A percentile compares a stretch with the other conserved stretches of the same genome.
Conservation (phyloP, 169 alveolate species). For the Cryptosporidium ryanae region DNA sequence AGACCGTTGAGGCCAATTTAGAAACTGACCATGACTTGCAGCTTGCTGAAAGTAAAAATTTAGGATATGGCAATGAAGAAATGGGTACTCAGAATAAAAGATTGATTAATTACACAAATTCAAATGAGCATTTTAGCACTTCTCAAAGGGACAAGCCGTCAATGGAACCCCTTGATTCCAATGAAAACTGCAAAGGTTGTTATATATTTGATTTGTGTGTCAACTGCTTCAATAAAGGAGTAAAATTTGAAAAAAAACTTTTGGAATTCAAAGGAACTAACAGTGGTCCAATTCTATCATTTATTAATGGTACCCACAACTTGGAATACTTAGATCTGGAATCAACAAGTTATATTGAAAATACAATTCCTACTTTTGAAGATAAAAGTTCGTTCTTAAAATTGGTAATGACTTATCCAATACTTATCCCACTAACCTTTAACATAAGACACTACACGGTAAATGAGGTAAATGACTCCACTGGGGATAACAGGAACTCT, state of each 20-base stretch:
- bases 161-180: too few species aligned
- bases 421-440: constrained; percentile 41
- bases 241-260: neutral
- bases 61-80: neutral
- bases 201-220: too few species aligned
- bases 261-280: neutral
- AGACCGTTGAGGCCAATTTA: neutral
- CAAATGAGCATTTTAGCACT: neutral
- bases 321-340: constrained; percentile 2
- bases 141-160: neutral
- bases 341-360: neutral
- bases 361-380: neutral
- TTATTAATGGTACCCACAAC: neutral
- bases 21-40: neutral
- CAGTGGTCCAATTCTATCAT: constrained; percentile 12
- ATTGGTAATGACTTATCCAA: constrained; percentile 3
- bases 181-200: too few species aligned
- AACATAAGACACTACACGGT: constrained; percentile 36
- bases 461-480: neutral
- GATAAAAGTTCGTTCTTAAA: neutral
- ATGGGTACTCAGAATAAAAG: neutral
- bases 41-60: neutral
- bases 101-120: neutral
- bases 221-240: neutral
- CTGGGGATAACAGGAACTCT: neutral